Evolutionary conservation across 441 rosid genomes (phyloP).

Genomic region (Daphne laureola): DNA sequence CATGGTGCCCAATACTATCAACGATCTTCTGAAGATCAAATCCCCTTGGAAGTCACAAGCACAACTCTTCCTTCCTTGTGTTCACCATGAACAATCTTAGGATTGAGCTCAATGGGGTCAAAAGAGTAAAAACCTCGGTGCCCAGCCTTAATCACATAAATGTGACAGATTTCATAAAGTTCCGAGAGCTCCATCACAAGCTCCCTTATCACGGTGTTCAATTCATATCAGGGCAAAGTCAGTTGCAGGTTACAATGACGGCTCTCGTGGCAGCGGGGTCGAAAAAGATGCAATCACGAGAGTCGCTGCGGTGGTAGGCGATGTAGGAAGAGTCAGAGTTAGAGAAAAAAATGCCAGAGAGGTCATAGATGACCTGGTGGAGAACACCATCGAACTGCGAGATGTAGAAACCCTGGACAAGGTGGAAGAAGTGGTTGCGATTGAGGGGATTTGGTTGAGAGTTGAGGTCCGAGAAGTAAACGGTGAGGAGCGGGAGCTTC

Average conservation of each 20-base stretch:
- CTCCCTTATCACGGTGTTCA: slow-evolving; percentile 85
- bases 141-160: slow-evolving; percentile 67
- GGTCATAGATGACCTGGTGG: slow-evolving; percentile 43
- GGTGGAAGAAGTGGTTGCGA: slow-evolving; percentile 46
- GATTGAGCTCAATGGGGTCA: slow-evolving; percentile 42
- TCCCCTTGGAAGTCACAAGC: slow-evolving; percentile 80
- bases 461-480: slow-evolving; percentile 32
- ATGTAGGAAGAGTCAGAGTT: slow-evolving; percentile 15
- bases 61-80: slow-evolving; percentile 73
- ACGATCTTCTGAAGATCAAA: slow-evolving; percentile 64
- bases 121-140: slow-evolving; percentile 76
- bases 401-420: slow-evolving; percentile 59
- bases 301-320: slow-evolving; percentile 70
- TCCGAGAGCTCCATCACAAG: slow-evolving; percentile 84
- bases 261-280: slow-evolving; percentile 37
- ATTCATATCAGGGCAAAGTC: slow-evolving; percentile 90
- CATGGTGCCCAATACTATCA: slow-evolving; percentile 44
- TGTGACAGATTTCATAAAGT: slow-evolving; percentile 59
- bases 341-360: slow-evolving; percentile 24
- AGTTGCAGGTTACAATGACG: slow-evolving; percentile 85
- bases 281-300: slow-evolving; percentile 46
- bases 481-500: slow-evolving; percentile 32
- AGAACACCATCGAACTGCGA: slow-evolving; percentile 46
- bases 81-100: slow-evolving; percentile 58
- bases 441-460: slow-evolving; percentile 39